These are phyloP conservation scores for Lophiostoma macrostomum DNA, from an alignment of 495 filamentous ascomycete species.

Conservation along the genomic window DNA sequence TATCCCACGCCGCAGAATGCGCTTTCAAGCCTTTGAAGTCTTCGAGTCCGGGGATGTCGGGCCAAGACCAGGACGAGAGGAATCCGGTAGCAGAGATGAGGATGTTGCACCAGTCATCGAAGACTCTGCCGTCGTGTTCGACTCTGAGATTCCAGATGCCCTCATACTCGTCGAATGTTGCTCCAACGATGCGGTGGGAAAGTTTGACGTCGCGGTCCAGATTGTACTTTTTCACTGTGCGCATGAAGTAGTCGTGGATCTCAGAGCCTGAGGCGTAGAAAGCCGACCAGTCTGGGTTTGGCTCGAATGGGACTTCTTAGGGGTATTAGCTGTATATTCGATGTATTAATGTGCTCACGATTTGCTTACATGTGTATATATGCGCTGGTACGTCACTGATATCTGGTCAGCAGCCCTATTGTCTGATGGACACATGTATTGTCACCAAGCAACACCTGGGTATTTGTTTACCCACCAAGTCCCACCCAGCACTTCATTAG, in stretches of 20 bases:
- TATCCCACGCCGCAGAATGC: conserved; percentile 27
- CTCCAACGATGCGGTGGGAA: background rate
- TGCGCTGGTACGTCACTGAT: background rate
- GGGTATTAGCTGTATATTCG: conserved; percentile 30
- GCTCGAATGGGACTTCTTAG: conserved; percentile 37
- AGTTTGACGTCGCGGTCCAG: conserved; percentile 34
- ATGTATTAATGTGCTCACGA: background rate
- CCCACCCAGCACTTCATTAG: conserved; percentile 8
- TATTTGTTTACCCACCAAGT: background rate
- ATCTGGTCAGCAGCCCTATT: too few relatives aligned
- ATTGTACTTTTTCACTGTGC: conserved; percentile 37
- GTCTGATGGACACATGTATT: too few relatives aligned
- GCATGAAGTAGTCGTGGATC: conserved; percentile 35
- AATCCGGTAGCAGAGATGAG: conserved; percentile 25
- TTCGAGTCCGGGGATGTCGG: conserved; percentile 22
- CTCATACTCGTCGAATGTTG: conserved; percentile 1
- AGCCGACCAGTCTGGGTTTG: conserved; percentile 37
- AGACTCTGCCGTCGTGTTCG: conserved; percentile 10
- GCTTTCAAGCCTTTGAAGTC: conserved; percentile 22
- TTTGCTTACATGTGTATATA: conserved; percentile 2
- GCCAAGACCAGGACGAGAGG: conserved; percentile 27
- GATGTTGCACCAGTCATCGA: conserved; percentile 21
- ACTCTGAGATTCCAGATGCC: conserved; percentile 11
- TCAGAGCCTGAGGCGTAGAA: conserved; percentile 34
- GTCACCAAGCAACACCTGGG: conserved; percentile 1